Evolutionary conservation across 768 basidiomycete genomes (phyloP).

Genomic region (Psilocybe azurescens): DNA sequence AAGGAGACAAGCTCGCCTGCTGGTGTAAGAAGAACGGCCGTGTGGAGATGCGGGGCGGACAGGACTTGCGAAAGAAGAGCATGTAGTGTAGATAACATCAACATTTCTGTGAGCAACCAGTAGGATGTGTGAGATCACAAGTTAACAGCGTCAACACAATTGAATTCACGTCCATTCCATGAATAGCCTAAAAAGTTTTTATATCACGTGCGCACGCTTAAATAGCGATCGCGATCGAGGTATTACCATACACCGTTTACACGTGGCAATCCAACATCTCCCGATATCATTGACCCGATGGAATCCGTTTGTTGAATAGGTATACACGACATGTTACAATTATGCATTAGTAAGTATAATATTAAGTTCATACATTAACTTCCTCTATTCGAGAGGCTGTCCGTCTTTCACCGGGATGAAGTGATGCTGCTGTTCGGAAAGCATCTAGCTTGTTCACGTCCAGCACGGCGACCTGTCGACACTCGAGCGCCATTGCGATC

Average conservation of each 20-base stretch:
- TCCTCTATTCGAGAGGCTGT: conserved; percentile 9
- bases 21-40: conserved; percentile 72
- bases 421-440: conserved; percentile 13
- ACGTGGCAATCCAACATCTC: conserved; percentile 12
- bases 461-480: conserved; percentile 68
- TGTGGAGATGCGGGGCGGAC: conserved; percentile 65
- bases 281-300: not conserved
- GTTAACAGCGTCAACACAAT: too few species aligned
- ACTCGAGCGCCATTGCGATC: conserved; percentile 74
- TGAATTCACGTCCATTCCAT: not conserved
- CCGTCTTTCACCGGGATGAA: conserved; percentile 2
- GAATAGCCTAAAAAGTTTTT: conserved; percentile 3
- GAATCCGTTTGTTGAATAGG: not conserved
- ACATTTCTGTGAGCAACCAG: conserved; percentile 47
- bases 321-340: not conserved
- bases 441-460: conserved; percentile 55
- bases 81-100: conserved; percentile 72
- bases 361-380: conserved; percentile 11
- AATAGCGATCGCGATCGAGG: conserved; percentile 4
- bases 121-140: too few species aligned
- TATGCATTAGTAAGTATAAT: conserved; percentile 4
- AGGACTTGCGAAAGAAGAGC: conserved; percentile 68
- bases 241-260: not conserved
- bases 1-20: conserved; percentile 77
- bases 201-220: conserved; percentile 16